These are phyloP conservation scores for Marsdenia floribunda DNA, from an alignment of 257 asterid genomes.

Conservation along the genomic window DNA sequence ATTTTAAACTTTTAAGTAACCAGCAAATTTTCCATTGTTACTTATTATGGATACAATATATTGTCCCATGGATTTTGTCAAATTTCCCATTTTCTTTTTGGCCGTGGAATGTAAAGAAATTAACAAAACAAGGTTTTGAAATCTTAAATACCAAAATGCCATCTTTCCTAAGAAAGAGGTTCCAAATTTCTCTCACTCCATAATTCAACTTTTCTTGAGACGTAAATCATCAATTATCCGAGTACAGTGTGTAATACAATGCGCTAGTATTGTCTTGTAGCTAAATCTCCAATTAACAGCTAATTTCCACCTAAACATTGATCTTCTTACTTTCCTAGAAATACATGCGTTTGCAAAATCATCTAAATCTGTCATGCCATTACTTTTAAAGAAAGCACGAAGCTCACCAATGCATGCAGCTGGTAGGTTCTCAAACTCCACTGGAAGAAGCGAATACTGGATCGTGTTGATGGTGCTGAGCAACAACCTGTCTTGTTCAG, in stretches of 20 bases:
- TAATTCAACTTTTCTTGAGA: not conserved
- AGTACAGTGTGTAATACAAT: slow-evolving; percentile 45
- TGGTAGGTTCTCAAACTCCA: slow-evolving; percentile 22
- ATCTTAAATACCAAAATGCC: not conserved
- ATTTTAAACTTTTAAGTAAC: too few species aligned
- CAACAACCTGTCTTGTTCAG: slow-evolving; percentile 50
- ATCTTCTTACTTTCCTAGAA: slow-evolving; percentile 31
- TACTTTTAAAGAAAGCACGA: slow-evolving; percentile 29
- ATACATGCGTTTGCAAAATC: not conserved
- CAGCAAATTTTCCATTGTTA: too few species aligned
- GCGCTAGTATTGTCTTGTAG: slow-evolving; percentile 49
- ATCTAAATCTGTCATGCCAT: slow-evolving; percentile 14
- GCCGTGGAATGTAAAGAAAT: not conserved
- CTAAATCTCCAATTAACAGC: slow-evolving; percentile 59
- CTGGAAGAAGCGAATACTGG: slow-evolving; percentile 18
- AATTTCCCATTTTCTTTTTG: too few species aligned
- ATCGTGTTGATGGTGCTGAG: slow-evolving; percentile 34
- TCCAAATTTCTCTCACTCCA: not conserved
- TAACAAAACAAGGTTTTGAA: not conserved
- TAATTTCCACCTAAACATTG: slow-evolving; percentile 49
- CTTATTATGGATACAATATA: not conserved
- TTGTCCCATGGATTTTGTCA: not conserved
- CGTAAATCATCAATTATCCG: slow-evolving; percentile 8
- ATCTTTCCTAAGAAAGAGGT: not conserved
- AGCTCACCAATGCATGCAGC: slow-evolving; percentile 32